phyloP scores from a whole-genome alignment of 306 rosid species.

The Castanospermum australe region DNA sequence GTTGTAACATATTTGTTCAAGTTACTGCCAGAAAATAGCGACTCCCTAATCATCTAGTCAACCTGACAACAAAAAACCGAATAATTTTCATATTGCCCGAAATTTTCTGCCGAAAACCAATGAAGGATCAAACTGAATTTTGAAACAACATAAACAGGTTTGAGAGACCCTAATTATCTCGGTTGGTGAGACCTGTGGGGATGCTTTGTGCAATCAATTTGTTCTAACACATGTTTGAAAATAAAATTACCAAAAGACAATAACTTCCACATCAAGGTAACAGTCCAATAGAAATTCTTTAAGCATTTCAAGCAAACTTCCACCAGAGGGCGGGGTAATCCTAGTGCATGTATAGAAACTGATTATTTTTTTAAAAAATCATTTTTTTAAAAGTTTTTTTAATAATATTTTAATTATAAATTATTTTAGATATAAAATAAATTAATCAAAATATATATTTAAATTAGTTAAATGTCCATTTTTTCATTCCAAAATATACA shows the following conservation, averaged over 20 bases:
- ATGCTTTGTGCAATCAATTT: background rate
- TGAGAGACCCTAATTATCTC: no score
- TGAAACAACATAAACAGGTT: no score
- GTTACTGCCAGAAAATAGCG: background rate
- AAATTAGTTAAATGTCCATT: no score
- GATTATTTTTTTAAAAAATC: no score
- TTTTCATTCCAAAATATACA: background rate
- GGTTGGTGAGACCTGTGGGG: no score
- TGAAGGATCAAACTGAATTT: no score
- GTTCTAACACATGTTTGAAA: background rate
- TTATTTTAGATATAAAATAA: no score
- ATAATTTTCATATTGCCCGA: no score
- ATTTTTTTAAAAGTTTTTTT: no score
- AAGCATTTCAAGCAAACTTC: background rate
- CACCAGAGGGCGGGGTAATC: background rate
- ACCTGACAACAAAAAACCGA: background rate
- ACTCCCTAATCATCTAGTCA: background rate
- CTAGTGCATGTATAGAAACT: background rate
- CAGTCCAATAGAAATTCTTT: background rate
- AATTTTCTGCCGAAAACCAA: background rate
- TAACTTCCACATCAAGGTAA: background rate
- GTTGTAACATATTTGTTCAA: background rate
- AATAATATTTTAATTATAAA: no score
- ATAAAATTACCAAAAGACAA: background rate
- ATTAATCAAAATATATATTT: no score